Evolutionary conservation across 805 yeast species (phyloP), one percentile per base, ranked within the genome.

Genomic region (Cyberlindnera mycetangii): DNA sequence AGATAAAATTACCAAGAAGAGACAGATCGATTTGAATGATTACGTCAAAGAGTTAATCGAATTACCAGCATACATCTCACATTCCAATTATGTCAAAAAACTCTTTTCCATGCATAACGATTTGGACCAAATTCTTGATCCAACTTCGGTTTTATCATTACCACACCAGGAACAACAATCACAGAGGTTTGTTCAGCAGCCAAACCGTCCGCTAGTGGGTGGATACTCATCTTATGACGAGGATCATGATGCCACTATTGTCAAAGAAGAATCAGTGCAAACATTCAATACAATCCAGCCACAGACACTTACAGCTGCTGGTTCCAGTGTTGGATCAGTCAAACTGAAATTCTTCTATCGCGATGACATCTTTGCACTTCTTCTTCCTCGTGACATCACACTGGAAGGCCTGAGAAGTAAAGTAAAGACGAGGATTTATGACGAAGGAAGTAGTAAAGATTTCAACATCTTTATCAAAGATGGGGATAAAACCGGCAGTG

Each of bases 301-400:
- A 17, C 39, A 30, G 6, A 44, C 44, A 7, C 21, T 35, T 16
- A 31, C 50, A n/a, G 20, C 36, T 20, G 37, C 50, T 16, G 8
- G 37, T 7, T 5, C 44, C 3, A 30, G 54, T 14, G 47, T 54
- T 21, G 56, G 63, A 16, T 60, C 64, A 36, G 58, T 55, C 51
- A 86, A 86, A 61, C 76, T 85, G 41, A 86, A 86, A 61, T 84
- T 86, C 56, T 86, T 82, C 60, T 85, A 79, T 57, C 82, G 81
- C 47, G 93, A 85, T 56, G 95, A 86, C 59, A 86, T 86, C 14
- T 86, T 85, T 68, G 93, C 89, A 1, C 70, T 86, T 33, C 63
- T 80, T 48, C 66, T 81, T 31, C 79, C 80, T 25, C 57, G 69
- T 12, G 69, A 67, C 48, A 72, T 75, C 39, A 66, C 76, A 4